Evolutionary conservation across 805 yeast genomes (phyloP).

Genomic region (Lipomyces spencermartinsiae): DNA sequence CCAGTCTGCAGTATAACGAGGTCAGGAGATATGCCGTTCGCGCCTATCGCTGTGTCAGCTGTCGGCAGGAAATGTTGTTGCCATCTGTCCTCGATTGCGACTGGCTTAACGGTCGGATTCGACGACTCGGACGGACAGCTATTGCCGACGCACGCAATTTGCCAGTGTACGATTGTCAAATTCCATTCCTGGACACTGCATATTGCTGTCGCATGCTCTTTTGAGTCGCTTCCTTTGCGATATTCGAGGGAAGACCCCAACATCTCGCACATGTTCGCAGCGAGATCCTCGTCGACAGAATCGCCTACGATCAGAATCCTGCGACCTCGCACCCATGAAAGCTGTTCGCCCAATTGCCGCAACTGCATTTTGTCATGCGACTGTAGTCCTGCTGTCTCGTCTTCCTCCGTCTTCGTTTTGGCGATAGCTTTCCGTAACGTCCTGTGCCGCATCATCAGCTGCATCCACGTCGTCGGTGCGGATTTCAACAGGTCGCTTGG

Average conservation of each 20-base stretch:
- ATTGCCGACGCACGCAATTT: slow-evolving; percentile 15
- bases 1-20: slow-evolving; percentile 21
- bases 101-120: background rate
- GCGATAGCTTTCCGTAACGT: background rate
- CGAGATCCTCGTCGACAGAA: slow-evolving; percentile 14
- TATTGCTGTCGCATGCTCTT: background rate
- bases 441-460: background rate
- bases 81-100: slow-evolving; percentile 24
- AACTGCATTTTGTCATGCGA: background rate
- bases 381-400: background rate
- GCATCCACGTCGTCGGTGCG: slow-evolving; percentile 16
- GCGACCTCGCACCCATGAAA: slow-evolving; percentile 12
- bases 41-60: slow-evolving; percentile 1
- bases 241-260: background rate
- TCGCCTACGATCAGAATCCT: slow-evolving; percentile 23
- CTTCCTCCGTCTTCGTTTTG: background rate
- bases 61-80: slow-evolving; percentile 13
- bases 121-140: slow-evolving; percentile 19
- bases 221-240: background rate
- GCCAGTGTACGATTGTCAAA: slow-evolving; percentile 22
- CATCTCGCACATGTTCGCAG: slow-evolving; percentile 5
- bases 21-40: slow-evolving; percentile 22
- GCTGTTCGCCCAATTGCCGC: background rate
- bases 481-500: slow-evolving; percentile 1
- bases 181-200: slow-evolving; percentile 15